Conservation (phyloP, 2,329 filamentous ascomycete genomes). For the Aureobasidium subglaciale region DNA sequence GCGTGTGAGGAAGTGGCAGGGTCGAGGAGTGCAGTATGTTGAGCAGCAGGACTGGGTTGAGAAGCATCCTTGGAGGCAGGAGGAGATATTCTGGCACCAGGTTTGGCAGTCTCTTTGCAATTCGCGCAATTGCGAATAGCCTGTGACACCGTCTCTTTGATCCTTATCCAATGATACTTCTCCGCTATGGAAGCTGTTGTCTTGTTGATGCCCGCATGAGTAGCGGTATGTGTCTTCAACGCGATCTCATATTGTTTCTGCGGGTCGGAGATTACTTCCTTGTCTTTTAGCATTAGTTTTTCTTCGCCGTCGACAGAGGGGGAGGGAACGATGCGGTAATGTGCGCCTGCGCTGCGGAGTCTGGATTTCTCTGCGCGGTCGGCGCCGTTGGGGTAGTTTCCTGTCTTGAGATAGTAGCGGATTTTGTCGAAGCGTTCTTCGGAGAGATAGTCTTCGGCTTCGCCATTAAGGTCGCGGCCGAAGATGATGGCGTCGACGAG, state of each 20-base stretch:
- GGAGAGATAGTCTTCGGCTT: constrained; percentile 75
- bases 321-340: constrained; percentile 70
- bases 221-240: constrained; percentile 61
- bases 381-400: constrained; percentile 85
- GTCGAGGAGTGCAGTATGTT: not conserved
- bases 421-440: constrained; percentile 99
- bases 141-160: constrained; percentile 93
- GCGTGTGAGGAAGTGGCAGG: not conserved
- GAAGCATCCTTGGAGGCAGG: constrained; percentile 20
- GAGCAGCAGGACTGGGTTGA: constrained; percentile 23
- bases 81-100: not conserved
- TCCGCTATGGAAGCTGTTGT: constrained; percentile 91
- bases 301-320: constrained; percentile 51
- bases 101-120: constrained; percentile 60
- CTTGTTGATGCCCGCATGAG: constrained; percentile 95
- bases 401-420: constrained; percentile 90
- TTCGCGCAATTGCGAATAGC: constrained; percentile 87
- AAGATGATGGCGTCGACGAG: constrained; percentile 47
- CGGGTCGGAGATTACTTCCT: constrained; percentile 90
- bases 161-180: constrained; percentile 93
- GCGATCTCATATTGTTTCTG: constrained; percentile 87
- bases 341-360: constrained; percentile 84
- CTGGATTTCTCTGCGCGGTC: constrained; percentile 94
- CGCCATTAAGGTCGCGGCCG: constrained; percentile 54
- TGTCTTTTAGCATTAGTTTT: constrained; percentile 92